Evolutionary conservation across 176 grass and related monocot genomes (phyloP).

Genomic region (Areca catechu): DNA sequence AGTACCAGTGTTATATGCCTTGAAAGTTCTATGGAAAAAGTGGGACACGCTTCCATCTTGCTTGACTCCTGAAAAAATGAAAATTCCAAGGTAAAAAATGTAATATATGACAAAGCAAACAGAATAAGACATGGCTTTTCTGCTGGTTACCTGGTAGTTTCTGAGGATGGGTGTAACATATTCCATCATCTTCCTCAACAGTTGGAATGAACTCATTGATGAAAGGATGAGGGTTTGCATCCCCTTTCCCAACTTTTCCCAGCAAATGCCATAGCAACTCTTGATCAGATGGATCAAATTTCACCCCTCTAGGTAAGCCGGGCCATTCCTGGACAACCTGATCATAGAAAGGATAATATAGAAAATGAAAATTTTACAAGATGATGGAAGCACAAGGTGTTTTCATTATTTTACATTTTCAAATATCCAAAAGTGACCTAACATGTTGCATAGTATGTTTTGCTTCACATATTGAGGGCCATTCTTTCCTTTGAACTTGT

Average conservation of each 20-base stretch:
- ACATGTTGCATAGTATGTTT: too few relatives aligned
- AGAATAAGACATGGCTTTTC: background rate
- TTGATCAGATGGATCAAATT: slow-evolving; percentile 91
- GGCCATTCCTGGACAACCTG: slow-evolving; percentile 94
- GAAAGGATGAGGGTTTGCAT: slow-evolving; percentile 66
- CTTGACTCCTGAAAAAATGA: slow-evolving; percentile 55
- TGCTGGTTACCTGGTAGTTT: slow-evolving; percentile 62
- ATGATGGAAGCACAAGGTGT: too few relatives aligned
- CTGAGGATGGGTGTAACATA: slow-evolving; percentile 92
- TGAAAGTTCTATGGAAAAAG: slow-evolving; percentile 93
- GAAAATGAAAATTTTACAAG: background rate
- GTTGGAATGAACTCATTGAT: slow-evolving; percentile 92
- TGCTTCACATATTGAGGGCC: too few relatives aligned
- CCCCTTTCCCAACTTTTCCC: slow-evolving; percentile 44
- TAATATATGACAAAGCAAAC: slow-evolving; percentile 3
- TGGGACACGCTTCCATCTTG: slow-evolving; percentile 84
- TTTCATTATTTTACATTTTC: too few relatives aligned
- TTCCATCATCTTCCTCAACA: slow-evolving; percentile 77
- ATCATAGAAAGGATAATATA: slow-evolving; percentile 14
- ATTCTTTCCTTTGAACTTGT: too few relatives aligned
- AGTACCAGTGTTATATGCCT: slow-evolving; percentile 87
- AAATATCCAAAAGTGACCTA: too few relatives aligned
- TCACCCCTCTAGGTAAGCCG: slow-evolving; percentile 92
- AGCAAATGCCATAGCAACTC: slow-evolving; percentile 82
- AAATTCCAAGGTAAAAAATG: background rate